A percentile compares a stretch with the other conserved stretches of the same genome.
phyloP scores from a whole-genome alignment of 2,329 filamentous ascomycete species.

The Alternaria sp. region DNA sequence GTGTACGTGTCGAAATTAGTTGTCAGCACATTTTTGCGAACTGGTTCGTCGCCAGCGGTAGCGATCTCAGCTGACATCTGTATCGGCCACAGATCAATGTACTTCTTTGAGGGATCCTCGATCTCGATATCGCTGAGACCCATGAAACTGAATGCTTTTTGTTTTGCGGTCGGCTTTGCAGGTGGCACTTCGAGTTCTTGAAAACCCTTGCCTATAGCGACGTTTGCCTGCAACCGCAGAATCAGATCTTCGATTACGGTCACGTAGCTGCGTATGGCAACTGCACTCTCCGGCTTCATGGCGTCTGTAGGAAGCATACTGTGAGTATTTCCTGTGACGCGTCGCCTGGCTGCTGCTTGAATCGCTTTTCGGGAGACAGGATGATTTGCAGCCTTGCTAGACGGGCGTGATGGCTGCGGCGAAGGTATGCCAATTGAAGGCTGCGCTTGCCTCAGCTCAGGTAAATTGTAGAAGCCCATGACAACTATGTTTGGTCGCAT shows the following conservation, averaged over 20 bases:
- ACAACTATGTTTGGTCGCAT: conserved; percentile 92
- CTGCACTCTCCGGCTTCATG: conserved; percentile 72
- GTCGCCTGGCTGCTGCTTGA: conserved; percentile 52
- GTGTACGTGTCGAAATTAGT: conserved; percentile 94
- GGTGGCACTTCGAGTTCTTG: conserved; percentile 75
- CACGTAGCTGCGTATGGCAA: conserved; percentile 77
- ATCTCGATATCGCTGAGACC: conserved; percentile 50
- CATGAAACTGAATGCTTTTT: conserved; percentile 37
- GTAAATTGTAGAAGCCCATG: conserved; percentile 80
- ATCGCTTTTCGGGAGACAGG: conserved; percentile 47
- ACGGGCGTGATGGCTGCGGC: conserved; percentile 48
- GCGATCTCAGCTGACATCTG: conserved; percentile 90
- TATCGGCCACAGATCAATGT: conserved; percentile 90
- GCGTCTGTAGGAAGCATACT: conserved; percentile 73
- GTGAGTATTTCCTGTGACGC: conserved; percentile 60
- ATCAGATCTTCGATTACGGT: conserved; percentile 85
- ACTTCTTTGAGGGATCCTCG: conserved; percentile 73
- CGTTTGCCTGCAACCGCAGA: conserved; percentile 80
- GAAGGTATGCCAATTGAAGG: conserved; percentile 67
- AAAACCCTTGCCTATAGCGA: conserved; percentile 85
- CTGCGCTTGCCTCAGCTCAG: conserved; percentile 72
- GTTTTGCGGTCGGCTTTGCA: conserved; percentile 41
- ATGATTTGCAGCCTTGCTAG: conserved; percentile 38
- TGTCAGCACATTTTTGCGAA: conserved; percentile 72
- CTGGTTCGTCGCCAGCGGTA: conserved; percentile 56